These are phyloP conservation scores for Phytophthora sojae DNA, from an alignment of 352 stramenopile species.

Conservation along the genomic window DNA sequence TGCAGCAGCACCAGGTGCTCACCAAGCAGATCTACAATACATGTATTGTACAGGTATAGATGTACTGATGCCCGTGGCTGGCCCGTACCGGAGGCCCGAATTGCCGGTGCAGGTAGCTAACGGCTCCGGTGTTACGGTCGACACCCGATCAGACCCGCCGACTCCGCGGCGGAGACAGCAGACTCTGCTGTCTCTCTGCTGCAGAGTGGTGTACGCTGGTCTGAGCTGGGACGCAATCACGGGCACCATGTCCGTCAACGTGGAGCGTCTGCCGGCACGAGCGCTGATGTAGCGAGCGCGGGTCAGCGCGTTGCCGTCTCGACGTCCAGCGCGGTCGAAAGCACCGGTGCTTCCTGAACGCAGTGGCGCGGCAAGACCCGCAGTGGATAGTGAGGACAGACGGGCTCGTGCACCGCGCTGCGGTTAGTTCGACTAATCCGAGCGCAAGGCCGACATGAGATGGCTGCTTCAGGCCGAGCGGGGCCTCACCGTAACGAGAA, in stretches of 20 bases:
- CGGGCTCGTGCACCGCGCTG: too few relatives aligned
- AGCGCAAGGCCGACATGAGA: neutral
- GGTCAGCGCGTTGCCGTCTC: neutral
- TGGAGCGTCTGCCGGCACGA: neutral
- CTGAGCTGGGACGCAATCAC: neutral
- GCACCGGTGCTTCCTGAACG: neutral
- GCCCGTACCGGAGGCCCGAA: too few relatives aligned
- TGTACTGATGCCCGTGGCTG: too few relatives aligned
- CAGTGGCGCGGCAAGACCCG: neutral
- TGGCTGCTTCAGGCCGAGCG: slow-evolving; percentile 14
- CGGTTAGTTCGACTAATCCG: slow-evolving; percentile 1
- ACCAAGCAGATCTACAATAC: too few relatives aligned
- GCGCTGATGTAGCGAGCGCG: neutral
- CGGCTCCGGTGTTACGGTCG: neutral
- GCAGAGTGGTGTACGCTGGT: neutral
- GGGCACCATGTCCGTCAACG: neutral
- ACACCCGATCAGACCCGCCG: neutral
- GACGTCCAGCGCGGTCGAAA: neutral
- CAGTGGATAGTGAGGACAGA: neutral
- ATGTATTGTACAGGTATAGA: too few relatives aligned
- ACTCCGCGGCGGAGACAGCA: neutral
- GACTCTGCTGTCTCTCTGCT: too few relatives aligned
- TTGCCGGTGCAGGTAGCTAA: neutral
- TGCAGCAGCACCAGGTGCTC: too few relatives aligned
- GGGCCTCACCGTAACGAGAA: slow-evolving; percentile 1